Percentiles rank a stretch among this genome's conserved stretches.
These are phyloP conservation scores for Extremus antarcticus DNA, from an alignment of 495 filamentous ascomycete species.

Conservation along the genomic window DNA sequence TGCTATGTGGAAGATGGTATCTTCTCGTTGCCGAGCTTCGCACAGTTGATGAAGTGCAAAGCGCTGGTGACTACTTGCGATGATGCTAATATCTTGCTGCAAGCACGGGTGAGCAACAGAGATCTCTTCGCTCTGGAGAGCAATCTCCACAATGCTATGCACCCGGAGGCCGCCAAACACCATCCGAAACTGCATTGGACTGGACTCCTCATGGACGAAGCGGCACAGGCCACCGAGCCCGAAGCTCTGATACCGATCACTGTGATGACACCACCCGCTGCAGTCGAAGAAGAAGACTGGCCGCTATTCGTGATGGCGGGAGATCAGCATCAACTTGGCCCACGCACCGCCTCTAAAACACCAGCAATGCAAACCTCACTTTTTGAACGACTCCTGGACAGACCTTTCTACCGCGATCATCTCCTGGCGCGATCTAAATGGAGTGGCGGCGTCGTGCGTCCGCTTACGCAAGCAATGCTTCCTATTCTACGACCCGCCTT, in stretches of 20 bases:
- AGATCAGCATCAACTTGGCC: constrained; percentile 44
- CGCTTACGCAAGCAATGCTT: constrained; percentile 20
- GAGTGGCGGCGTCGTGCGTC: constrained; percentile 15
- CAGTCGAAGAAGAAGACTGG: constrained; percentile 19
- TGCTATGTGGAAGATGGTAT: constrained; percentile 37
- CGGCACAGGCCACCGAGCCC: constrained; percentile 46
- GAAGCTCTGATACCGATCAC: constrained; percentile 39
- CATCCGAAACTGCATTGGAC: constrained; percentile 37
- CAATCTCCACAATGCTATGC: constrained; percentile 23
- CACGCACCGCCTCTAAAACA: constrained; percentile 34
- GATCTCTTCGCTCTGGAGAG: constrained; percentile 31
- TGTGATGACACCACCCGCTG: constrained; percentile 38
- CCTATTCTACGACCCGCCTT: constrained; percentile 41
- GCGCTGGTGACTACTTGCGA: constrained; percentile 42
- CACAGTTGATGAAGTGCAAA: constrained; percentile 38
- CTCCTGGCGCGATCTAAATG: constrained; percentile 33
- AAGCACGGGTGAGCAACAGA: constrained; percentile 39
- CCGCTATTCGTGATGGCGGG: constrained; percentile 46
- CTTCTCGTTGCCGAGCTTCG: constrained; percentile 40
- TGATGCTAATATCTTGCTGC: constrained; percentile 40
- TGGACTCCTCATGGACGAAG: constrained; percentile 46
- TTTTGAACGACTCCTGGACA: constrained; percentile 40
- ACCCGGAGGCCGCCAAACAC: constrained; percentile 16
- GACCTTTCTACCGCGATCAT: constrained; percentile 39
- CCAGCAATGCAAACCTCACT: constrained; percentile 37